Percentiles rank a stretch among this genome's conserved stretches.
Evolutionary conservation across 2,329 filamentous ascomycete genomes (phyloP).

Genomic region (Lizonia empirigonia): DNA sequence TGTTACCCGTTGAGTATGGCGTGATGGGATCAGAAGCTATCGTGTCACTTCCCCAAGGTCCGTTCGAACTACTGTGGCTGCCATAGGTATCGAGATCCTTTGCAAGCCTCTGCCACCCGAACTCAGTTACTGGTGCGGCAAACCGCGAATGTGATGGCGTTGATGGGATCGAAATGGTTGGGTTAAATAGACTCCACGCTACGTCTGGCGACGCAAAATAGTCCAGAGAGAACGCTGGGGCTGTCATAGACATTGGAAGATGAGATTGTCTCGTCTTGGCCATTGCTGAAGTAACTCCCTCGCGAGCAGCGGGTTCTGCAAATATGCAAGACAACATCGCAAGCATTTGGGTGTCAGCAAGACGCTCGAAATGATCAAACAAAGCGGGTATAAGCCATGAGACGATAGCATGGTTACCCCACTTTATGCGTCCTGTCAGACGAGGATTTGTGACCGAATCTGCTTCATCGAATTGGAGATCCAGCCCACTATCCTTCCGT

Average conservation of each 20-base stretch:
- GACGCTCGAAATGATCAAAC: constrained; percentile 64
- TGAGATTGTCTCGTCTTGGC: constrained; percentile 44
- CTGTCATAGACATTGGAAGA: constrained; percentile 50
- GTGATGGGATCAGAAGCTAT: constrained; percentile 54
- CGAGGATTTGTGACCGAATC: constrained; percentile 47
- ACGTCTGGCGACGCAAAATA: constrained; percentile 53
- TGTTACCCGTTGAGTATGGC: constrained; percentile 59
- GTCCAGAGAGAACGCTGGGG: constrained; percentile 55
- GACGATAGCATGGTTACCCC: constrained; percentile 64
- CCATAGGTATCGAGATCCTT: constrained; percentile 50
- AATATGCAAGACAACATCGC: constrained; percentile 69
- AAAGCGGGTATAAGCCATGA: constrained; percentile 63
- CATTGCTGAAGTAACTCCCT: constrained; percentile 49
- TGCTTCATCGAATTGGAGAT: constrained; percentile 55
- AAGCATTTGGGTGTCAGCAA: constrained; percentile 68
- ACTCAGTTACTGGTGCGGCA: constrained; percentile 38
- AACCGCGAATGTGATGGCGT: constrained; percentile 41
- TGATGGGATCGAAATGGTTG: constrained; percentile 42
- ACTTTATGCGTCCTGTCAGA: constrained; percentile 56
- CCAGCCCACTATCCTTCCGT: constrained; percentile 56
- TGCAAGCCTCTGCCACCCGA: constrained; percentile 38
- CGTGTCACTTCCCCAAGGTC: constrained; percentile 54
- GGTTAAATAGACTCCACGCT: constrained; percentile 52
- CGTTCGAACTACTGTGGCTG: constrained; percentile 58
- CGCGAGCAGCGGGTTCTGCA: constrained; percentile 53